Percentiles rank a stretch among this genome's conserved stretches.
Evolutionary conservation across 148 eudicot species (phyloP).

Genomic region (Persicaria tinctoria): DNA sequence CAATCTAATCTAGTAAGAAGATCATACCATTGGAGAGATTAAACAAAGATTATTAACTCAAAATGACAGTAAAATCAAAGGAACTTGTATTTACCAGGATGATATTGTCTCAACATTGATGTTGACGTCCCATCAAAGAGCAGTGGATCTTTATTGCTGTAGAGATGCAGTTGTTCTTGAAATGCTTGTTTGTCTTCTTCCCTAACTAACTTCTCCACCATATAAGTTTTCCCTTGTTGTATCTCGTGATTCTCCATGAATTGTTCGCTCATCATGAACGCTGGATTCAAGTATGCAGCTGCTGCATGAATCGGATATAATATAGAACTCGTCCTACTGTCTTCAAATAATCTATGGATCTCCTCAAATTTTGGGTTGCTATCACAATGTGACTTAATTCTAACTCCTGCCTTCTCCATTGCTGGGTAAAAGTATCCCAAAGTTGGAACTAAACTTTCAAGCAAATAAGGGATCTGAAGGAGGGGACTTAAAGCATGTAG

Average conservation of each 20-base stretch:
- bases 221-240: background rate
- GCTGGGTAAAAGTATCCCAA: conserved; percentile 14
- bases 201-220: conserved; percentile 7
- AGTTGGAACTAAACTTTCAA: conserved; percentile 5
- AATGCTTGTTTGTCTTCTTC: conserved; percentile 10
- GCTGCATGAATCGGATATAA: conserved; percentile 15
- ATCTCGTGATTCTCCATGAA: conserved; percentile 12
- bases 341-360: conserved; percentile 7
- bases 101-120: conserved; percentile 11
- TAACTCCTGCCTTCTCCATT: conserved; percentile 9
- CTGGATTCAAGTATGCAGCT: conserved; percentile 11
- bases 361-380: conserved; percentile 7
- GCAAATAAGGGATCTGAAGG: conserved; percentile 11
- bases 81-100: conserved; percentile 11
- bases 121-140: background rate
- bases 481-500: conserved; percentile 14
- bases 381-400: conserved; percentile 3
- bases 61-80: background rate
- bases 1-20: background rate
- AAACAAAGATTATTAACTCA: conserved; percentile 1
- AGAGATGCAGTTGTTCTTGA: conserved; percentile 8
- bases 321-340: conserved; percentile 8
- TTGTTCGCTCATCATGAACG: conserved; percentile 10
- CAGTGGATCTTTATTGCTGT: conserved; percentile 11
- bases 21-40: background rate